phyloP scores from a whole-genome alignment of 2,329 filamentous ascomycete genomes.

The Thelonectria olida region DNA sequence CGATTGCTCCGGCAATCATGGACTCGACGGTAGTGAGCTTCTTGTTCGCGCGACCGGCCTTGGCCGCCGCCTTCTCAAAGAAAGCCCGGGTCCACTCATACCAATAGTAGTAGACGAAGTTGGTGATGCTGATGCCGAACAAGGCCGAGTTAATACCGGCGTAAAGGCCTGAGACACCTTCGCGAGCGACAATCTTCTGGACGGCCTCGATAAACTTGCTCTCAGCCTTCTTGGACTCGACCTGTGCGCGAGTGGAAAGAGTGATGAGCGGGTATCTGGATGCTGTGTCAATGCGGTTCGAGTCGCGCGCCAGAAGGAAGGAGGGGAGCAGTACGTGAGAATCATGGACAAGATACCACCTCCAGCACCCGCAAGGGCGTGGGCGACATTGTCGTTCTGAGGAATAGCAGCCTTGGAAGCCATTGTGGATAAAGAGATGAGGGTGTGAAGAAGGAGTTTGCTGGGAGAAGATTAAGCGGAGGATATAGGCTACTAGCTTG shows the following conservation, averaged over 20 bases:
- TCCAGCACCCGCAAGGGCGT: conserved; percentile 91
- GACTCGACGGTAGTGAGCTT: conserved; percentile 92
- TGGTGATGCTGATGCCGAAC: conserved; percentile 97
- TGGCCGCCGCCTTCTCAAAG: conserved; percentile 81
- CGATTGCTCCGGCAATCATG: conserved; percentile 94
- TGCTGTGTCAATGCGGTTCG: conserved; percentile 15
- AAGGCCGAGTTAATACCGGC: conserved; percentile 92
- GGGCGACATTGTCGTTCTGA: conserved; percentile 95
- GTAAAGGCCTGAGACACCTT: conserved; percentile 90
- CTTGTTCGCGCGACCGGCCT: conserved; percentile 76
- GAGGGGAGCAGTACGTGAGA: conserved; percentile 73
- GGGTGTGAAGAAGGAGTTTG: neutral
- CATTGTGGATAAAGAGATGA: conserved; percentile 33
- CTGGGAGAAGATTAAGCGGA: neutral
- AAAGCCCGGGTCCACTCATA: conserved; percentile 95
- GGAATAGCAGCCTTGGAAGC: conserved; percentile 72
- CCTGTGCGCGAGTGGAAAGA: conserved; percentile 94
- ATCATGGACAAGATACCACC: conserved; percentile 96
- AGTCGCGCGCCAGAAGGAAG: neutral
- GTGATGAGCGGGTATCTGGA: conserved; percentile 93
- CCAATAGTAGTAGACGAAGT: conserved; percentile 99
- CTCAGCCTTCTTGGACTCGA: conserved; percentile 93
- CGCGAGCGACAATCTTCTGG: conserved; percentile 86
- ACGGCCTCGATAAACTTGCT: conserved; percentile 86
- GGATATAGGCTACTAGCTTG: neutral